Conservation (phyloP, 2,329 filamentous ascomycete genomes). For the Beauveria varroae region DNA sequence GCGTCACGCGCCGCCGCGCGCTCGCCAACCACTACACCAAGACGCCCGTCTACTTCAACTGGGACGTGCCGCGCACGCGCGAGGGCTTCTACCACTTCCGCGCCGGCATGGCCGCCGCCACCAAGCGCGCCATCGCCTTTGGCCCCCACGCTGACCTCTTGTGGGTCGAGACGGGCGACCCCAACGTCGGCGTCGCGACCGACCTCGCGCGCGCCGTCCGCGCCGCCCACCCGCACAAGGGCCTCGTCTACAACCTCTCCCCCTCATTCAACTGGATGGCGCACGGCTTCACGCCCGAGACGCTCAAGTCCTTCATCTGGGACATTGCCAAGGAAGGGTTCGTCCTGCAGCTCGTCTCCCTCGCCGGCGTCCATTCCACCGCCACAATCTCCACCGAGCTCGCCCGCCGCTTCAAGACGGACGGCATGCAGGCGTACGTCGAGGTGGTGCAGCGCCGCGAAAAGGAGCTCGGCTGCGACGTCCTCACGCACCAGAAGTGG, state of each 20-base stretch:
- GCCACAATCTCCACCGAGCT: constrained; percentile 65
- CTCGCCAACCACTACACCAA: constrained; percentile 62
- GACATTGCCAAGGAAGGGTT: constrained; percentile 87
- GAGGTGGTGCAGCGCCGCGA: constrained; percentile 82
- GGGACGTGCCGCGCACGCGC: constrained; percentile 69
- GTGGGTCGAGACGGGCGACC: constrained; percentile 94
- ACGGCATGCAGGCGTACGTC: constrained; percentile 98
- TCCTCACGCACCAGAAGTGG: constrained; percentile 93
- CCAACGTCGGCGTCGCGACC: constrained; percentile 68
- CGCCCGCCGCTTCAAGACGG: constrained; percentile 71
- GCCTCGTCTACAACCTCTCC: constrained; percentile 90
- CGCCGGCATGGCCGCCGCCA: constrained; percentile 76
- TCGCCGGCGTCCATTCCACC: constrained; percentile 59
- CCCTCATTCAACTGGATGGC: constrained; percentile 99
- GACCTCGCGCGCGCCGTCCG: constrained; percentile 73
- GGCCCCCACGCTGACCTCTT: constrained; percentile 89
- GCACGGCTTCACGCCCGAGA: constrained; percentile 79
- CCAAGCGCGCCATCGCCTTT: constrained; percentile 87
- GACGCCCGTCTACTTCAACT: constrained; percentile 27
- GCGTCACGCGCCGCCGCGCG: constrained; percentile 67
- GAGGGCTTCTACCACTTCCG: constrained; percentile 92
- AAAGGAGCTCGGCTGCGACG: constrained; percentile 84
- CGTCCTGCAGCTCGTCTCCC: constrained; percentile 58
- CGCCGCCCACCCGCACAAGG: constrained; percentile 64
- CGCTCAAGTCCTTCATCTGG: constrained; percentile 90